These are phyloP conservation scores for Venturia nashicola DNA, from an alignment of 2,329 filamentous ascomycete species.

Conservation along the genomic window DNA sequence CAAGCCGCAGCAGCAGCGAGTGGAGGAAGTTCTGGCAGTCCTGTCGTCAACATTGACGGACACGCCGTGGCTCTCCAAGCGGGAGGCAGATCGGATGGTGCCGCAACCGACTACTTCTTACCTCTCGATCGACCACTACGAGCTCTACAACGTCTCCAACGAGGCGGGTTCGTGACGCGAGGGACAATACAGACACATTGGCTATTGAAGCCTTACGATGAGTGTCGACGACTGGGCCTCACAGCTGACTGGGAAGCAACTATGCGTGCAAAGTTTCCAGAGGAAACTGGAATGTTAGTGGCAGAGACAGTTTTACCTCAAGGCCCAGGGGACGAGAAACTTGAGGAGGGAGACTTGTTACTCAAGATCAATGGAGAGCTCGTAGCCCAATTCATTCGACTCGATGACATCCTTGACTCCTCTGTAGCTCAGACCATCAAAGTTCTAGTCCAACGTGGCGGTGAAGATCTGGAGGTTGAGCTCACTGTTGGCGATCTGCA, in stretches of 20 bases:
- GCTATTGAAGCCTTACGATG: conserved; percentile 92
- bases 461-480: conserved; percentile 74
- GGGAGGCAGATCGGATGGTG: conserved; percentile 84
- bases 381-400: conserved; percentile 79
- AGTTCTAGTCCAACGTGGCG: conserved; percentile 76
- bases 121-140: conserved; percentile 82
- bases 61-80: conserved; percentile 87
- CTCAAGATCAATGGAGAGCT: conserved; percentile 89
- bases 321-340: conserved; percentile 73
- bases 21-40: conserved; percentile 95
- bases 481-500: conserved; percentile 82
- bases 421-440: conserved; percentile 69
- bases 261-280: conserved; percentile 71
- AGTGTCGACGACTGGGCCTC: conserved; percentile 80
- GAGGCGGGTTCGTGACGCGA: conserved; percentile 62
- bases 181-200: conserved; percentile 98
- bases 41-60: conserved; percentile 91
- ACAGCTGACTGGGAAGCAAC: conserved; percentile 76
- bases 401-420: conserved; percentile 86
- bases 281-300: conserved; percentile 93
- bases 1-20: conserved; percentile 95
- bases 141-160: conserved; percentile 74
- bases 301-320: conserved; percentile 89
- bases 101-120: conserved; percentile 94
- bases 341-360: conserved; percentile 89